Percentiles rank a stretch among this genome's conserved stretches.
phyloP scores from a whole-genome alignment of 768 basidiomycete species.

The Trametopsis cervina region DNA sequence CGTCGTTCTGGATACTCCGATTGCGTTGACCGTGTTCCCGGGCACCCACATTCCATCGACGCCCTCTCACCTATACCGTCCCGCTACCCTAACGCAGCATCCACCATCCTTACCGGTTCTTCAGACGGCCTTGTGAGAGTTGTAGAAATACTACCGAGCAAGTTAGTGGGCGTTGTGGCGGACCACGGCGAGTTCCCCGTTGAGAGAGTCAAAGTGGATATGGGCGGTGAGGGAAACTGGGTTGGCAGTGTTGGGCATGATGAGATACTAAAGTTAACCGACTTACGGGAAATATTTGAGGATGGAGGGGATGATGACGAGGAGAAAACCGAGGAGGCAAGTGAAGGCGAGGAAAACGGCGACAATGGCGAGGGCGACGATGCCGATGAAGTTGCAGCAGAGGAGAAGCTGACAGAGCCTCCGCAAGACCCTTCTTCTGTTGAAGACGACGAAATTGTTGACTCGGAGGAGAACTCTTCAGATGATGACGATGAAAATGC shows the following conservation, averaged over 20 bases:
- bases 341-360: conserved; percentile 25
- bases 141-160: conserved; percentile 80
- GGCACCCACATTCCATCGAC: conserved; percentile 89
- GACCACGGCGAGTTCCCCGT: conserved; percentile 92
- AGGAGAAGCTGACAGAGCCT: neutral
- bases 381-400: conserved; percentile 7
- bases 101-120: conserved; percentile 78
- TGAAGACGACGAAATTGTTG: neutral
- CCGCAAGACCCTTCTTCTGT: neutral
- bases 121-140: conserved; percentile 88
- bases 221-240: conserved; percentile 62
- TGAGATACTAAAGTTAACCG: conserved; percentile 76
- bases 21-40: conserved; percentile 85
- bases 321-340: conserved; percentile 28
- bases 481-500: conserved; percentile 20
- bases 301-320: conserved; percentile 37
- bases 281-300: conserved; percentile 71
- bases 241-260: conserved; percentile 93
- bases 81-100: conserved; percentile 52
- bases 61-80: conserved; percentile 71
- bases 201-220: conserved; percentile 72
- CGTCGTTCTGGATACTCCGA: conserved; percentile 84
- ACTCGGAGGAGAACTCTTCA: conserved; percentile 19
- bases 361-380: conserved; percentile 14
- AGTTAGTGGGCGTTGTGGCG: conserved; percentile 82